Conservation (phyloP, 2,329 filamentous ascomycete species). For the Trichoderma atrobrunneum region DNA sequence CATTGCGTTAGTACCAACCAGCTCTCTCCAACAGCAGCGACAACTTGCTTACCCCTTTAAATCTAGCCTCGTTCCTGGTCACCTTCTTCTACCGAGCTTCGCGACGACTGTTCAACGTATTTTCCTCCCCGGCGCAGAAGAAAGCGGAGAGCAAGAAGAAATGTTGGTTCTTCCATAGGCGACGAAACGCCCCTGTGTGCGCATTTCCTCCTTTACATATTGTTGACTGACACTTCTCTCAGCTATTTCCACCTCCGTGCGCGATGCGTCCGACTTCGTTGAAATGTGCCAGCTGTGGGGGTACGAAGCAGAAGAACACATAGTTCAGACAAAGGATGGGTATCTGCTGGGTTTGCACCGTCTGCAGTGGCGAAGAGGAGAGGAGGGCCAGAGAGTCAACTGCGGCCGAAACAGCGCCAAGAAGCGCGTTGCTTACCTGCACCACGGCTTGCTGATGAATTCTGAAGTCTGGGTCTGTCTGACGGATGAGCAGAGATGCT, state of each 20-base stretch:
- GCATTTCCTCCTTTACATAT: conserved; percentile 20
- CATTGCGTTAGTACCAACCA: conserved; percentile 63
- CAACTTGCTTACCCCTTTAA: conserved; percentile 24
- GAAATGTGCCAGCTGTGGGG: conserved; percentile 91
- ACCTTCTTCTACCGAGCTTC: conserved; percentile 79
- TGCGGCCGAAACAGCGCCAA: conserved; percentile 61
- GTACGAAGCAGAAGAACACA: conserved; percentile 93
- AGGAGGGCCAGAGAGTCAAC: conserved; percentile 78
- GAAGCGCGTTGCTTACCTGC: conserved; percentile 89
- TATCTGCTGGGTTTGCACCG: conserved; percentile 89
- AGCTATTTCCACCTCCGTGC: conserved; percentile 72
- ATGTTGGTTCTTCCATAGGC: conserved; percentile 38
- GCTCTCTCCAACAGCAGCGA: conserved; percentile 12
- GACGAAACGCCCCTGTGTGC: not conserved
- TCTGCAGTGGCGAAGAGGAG: conserved; percentile 76
- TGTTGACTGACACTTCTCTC: conserved; percentile 18
- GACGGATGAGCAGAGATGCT: conserved; percentile 78
- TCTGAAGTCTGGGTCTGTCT: conserved; percentile 97
- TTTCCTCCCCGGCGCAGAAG: conserved; percentile 68
- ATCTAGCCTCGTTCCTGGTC: conserved; percentile 71
- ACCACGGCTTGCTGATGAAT: conserved; percentile 97
- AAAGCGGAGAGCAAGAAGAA: conserved; percentile 67
- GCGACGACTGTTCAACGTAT: conserved; percentile 74
- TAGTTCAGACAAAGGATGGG: conserved; percentile 91
- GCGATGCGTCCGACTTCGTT: conserved; percentile 85